Evolutionary conservation across 2,329 filamentous ascomycete species (phyloP).

Genomic region (Albifimbria verrucaria): DNA sequence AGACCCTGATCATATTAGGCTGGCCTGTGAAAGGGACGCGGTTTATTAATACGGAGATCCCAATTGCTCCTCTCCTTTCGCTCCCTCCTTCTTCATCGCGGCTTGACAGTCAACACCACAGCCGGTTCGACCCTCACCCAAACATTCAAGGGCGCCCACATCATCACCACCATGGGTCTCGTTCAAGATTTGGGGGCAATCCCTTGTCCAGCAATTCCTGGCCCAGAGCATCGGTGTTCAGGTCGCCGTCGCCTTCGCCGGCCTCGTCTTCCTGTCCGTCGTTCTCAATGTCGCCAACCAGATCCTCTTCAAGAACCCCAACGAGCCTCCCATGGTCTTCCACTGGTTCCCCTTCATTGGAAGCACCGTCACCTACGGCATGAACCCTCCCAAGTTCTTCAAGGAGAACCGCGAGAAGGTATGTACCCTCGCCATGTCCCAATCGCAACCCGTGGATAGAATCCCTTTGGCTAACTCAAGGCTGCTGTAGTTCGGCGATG

Average conservation of each 20-base stretch:
- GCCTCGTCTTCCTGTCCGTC: constrained; percentile 54
- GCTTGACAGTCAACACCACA: too few relatives aligned
- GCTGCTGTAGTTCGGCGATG: constrained; percentile 68
- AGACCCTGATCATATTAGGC: not conserved
- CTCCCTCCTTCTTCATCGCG: not conserved
- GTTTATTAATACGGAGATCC: constrained; percentile 3
- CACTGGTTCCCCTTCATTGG: constrained; percentile 82
- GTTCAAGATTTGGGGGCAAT: constrained; percentile 47
- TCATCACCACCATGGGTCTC: constrained; percentile 49
- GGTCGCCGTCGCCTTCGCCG: constrained; percentile 39
- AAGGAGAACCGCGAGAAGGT: constrained; percentile 72
- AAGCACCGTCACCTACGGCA: constrained; percentile 90
- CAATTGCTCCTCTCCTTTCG: not conserved
- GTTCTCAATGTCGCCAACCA: constrained; percentile 78
- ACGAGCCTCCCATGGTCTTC: constrained; percentile 78
- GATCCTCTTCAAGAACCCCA: constrained; percentile 75
- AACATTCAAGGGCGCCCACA: not conserved
- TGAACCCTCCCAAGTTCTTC: constrained; percentile 91
- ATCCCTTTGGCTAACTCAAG: not conserved
- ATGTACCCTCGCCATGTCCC: constrained; percentile 16
- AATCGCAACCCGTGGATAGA: constrained; percentile 24
- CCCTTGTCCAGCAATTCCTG: constrained; percentile 49
- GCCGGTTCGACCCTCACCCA: too few relatives aligned
- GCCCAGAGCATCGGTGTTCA: constrained; percentile 46
- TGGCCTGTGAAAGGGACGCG: not conserved